These are phyloP conservation scores for Piromyces finnis DNA, from an alignment of 192 early-diverging fungal genomes.

Conservation along the genomic window DNA sequence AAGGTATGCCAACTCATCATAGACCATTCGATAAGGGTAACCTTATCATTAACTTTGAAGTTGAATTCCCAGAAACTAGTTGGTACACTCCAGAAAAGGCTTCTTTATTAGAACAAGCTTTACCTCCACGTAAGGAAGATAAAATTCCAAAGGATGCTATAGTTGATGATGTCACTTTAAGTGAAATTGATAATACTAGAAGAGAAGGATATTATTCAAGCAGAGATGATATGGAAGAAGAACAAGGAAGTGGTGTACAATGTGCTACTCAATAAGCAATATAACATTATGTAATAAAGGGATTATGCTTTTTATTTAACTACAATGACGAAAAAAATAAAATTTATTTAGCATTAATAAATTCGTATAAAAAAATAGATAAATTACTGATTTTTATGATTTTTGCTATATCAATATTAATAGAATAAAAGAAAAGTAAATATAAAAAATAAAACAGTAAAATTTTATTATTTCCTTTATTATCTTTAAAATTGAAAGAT, in stretches of 20 bases:
- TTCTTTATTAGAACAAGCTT: constrained; percentile 54
- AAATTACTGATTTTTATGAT: no score
- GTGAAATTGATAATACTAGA: constrained; percentile 53
- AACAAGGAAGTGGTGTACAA: constrained; percentile 64
- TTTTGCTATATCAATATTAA: no score
- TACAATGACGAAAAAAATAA: no score
- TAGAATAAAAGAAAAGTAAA: no score
- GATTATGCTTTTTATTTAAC: neutral
- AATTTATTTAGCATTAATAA: no score
- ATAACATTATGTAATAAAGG: neutral
- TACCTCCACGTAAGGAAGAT: constrained; percentile 55
- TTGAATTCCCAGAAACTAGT: constrained; percentile 77
- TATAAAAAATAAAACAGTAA: no score
- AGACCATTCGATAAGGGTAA: constrained; percentile 66
- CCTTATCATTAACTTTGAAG: constrained; percentile 80
- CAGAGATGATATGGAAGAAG: constrained; percentile 53
- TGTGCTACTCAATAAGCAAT: constrained; percentile 79
- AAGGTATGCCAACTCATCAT: constrained; percentile 90
- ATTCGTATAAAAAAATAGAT: no score
- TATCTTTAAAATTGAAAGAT: no score
- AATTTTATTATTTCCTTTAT: no score
- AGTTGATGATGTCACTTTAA: constrained; percentile 73
- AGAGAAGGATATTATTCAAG: constrained; percentile 26
- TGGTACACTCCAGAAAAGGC: constrained; percentile 55
- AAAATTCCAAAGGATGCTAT: constrained; percentile 25